Base-by-base conservation (phyloP, 2,329 filamentous ascomycete species). In the Decorospora gaudefroyi region DNA sequence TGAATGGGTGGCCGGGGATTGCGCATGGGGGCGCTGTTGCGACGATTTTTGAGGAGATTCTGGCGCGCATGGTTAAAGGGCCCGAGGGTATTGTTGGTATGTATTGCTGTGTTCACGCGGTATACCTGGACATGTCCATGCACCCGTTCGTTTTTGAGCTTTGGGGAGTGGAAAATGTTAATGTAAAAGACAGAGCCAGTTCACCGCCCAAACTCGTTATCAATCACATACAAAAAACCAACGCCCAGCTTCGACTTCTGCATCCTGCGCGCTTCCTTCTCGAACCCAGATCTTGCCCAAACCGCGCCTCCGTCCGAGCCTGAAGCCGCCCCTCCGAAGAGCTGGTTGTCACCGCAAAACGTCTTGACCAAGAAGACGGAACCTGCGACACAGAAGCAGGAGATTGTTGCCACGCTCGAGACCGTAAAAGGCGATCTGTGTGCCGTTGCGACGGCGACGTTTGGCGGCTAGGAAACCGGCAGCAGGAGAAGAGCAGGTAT, bases 21-120 rank as follows among this genome's bases (percentile, higher is more conserved):
- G 82, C 83, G 37, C 87, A 92, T 71, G 87, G 87, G 42, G 87
- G 87, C 10, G 75, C 78, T 5, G 76, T 87, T 34, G 85, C 84
- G 6, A 89, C 84, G 0, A 67, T 88, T 3, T 70, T 90, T 25
- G 81, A 88, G 65, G 87, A 90, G 72, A 80, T 78, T 37, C 75
- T 88, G 49, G 82, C 83, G n/a, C 76, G 85, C 29, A 83, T 81
- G 78, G 80, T 58, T 70, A 85, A 54, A 78, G 83, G 60, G 74
- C 83, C 28, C 0, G 53, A 57, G 31, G 56, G 51, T 0, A 33
- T 51, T 26, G 42, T 69, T 19, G 64, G 67, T 69, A 60, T 17
- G 56, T 46, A 36, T 39, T 37, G 7, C 15, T 21, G 29, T 21
- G n/a, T 25, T 28, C 7, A 26, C 16, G 2, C 5, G 4, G 9